Base-by-base conservation (phyloP, 2,329 filamentous ascomycete species). In the Penicillium sp. region DNA sequence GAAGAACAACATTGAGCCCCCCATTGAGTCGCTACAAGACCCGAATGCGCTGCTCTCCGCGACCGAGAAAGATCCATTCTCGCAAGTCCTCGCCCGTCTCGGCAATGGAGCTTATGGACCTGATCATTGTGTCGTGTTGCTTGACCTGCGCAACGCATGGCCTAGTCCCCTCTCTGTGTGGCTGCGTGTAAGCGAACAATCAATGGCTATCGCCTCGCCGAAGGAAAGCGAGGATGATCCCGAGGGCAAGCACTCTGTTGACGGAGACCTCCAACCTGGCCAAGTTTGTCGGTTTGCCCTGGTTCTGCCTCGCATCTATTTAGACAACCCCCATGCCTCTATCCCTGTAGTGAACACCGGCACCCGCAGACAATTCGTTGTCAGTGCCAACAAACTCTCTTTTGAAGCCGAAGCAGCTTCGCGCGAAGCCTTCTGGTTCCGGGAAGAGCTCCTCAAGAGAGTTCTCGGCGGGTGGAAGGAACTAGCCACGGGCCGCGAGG, bases 71-170 rank as follows among this genome's bases (percentile, higher is more conserved):
- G 66, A 72, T 30, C 72, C 76, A 34, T 78, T 82, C 47, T 75
- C 78, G 13, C 70, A 73, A 35, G 68, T 80, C 40, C 69, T 82
- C 26, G 68, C 70, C 10, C 72, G 76, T 18, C 71, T 77, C 29
- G 72, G 73, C 1, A 65, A 69, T 8, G 67, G 74, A 14, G 66
- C 72, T 53, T 57, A 80, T 71, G 65, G 77, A 64, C 61, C 84
- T 48, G 84, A 90, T 38, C 86, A 90, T 66, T 95, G 91, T 66
- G 79, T 96, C 35, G 75, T 96, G 2, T 78, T 94, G 2, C 78
- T 97, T 47, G 93, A 97, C 71, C 78, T 97, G 27, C 86, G 91
- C 52, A 97, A 97, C 67, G 86, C 89, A 0, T 97, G 92, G 92
- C 91, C 91, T 2, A 90, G 84, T 65, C 86, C 87, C 45, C 83